These are phyloP conservation scores for Kodamaea kaohsiungensis DNA, from an alignment of 805 yeast genomes.

Conservation along the genomic window DNA sequence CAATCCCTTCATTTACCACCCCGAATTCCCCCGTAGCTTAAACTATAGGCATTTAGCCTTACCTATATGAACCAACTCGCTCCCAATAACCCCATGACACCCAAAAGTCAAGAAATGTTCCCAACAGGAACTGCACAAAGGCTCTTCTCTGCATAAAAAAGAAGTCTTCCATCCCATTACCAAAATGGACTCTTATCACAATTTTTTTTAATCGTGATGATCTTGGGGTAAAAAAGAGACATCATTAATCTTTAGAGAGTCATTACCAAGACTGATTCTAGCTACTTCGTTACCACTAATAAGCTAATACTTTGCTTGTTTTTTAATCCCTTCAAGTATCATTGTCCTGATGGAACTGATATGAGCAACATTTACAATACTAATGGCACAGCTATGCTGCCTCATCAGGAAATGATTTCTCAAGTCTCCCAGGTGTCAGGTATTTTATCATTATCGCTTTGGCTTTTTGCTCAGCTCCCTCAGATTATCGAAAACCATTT, in stretches of 20 bases:
- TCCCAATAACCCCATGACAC: not conserved
- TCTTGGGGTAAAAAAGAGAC: not conserved
- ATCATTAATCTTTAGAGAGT: not conserved
- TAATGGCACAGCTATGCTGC: not conserved
- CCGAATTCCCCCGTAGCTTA: not conserved
- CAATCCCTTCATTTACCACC: not conserved
- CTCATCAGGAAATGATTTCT: not conserved
- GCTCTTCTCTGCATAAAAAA: not conserved
- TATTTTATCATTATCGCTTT: conserved; percentile 21
- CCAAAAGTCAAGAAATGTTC: not conserved
- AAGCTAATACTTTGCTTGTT: not conserved
- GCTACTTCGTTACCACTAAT: not conserved
- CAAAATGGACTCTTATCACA: not conserved
- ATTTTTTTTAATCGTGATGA: not conserved
- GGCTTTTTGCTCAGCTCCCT: conserved; percentile 34
- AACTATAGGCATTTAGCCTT: not conserved
- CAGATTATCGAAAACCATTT: conserved; percentile 29
- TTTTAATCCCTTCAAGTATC: not conserved
- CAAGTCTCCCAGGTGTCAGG: conserved; percentile 18
- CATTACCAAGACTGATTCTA: not conserved
- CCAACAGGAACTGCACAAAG: not conserved
- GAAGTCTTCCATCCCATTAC: not conserved
- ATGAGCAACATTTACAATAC: not conserved
- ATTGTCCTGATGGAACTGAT: not conserved
- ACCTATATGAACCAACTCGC: not conserved